These are phyloP conservation scores for Austropuccinia psidii DNA, from an alignment of 1,284 basidiomycete species.

Conservation along the genomic window DNA sequence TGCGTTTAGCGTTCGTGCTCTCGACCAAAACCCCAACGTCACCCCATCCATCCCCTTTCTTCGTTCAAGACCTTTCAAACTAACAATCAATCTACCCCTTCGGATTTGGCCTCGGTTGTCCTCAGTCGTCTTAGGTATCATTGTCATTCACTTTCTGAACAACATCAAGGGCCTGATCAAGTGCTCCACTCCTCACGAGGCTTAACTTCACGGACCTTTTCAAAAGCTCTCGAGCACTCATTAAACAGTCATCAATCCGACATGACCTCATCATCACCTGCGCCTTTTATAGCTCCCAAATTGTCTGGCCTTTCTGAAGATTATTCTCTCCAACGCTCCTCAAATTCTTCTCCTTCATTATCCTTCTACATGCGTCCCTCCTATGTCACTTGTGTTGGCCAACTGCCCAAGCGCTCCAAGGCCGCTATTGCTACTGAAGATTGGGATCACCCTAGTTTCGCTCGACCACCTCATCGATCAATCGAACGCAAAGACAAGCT, in stretches of 20 bases:
- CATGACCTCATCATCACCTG: too few species aligned
- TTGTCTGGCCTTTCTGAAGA: too few species aligned
- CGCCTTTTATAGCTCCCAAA: too few species aligned
- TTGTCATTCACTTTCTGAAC: not conserved
- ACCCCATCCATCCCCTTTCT: not conserved
- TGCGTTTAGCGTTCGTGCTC: not conserved
- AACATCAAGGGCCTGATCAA: too few species aligned
- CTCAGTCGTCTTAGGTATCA: not conserved
- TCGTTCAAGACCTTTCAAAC: not conserved
- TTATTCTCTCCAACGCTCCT: not conserved
- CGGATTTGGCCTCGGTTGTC: not conserved
- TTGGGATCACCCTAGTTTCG: constrained; percentile 34
- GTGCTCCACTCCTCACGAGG: not conserved
- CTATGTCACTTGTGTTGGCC: not conserved
- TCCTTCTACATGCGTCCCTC: not conserved
- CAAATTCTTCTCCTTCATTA: not conserved
- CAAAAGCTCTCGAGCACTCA: not conserved
- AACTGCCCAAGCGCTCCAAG: constrained; percentile 20
- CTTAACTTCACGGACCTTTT: not conserved
- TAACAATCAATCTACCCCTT: not conserved
- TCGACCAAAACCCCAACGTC: not conserved
- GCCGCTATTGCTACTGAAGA: constrained; percentile 14
- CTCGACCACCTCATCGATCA: constrained; percentile 20
- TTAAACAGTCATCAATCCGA: not conserved
- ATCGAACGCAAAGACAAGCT: not conserved